Evolutionary conservation across 2,329 filamentous ascomycete species (phyloP).

Genomic region (Cryphonectria carpinicola): DNA sequence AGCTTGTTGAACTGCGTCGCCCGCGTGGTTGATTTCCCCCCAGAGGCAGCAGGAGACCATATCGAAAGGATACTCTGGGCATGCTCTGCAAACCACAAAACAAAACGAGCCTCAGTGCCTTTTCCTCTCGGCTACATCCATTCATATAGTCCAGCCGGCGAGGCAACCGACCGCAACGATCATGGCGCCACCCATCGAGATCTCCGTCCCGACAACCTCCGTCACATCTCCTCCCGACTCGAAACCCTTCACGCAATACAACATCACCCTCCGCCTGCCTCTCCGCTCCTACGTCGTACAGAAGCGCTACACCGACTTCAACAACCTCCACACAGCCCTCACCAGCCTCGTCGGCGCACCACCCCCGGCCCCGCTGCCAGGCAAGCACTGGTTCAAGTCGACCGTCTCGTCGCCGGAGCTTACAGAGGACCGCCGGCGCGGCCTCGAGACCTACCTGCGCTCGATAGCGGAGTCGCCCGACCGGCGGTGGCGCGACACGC

Average conservation of each 20-base stretch:
- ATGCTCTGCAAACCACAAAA: background rate
- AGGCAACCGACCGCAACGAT: slow-evolving; percentile 35
- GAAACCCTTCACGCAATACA: slow-evolving; percentile 78
- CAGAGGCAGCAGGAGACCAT: slow-evolving; percentile 5
- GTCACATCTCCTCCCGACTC: slow-evolving; percentile 52
- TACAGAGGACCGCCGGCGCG: slow-evolving; percentile 70
- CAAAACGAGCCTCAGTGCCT: background rate
- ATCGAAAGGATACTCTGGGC: background rate
- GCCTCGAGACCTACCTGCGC: slow-evolving; percentile 72
- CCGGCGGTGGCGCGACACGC: slow-evolving; percentile 73
- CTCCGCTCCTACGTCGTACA: slow-evolving; percentile 75
- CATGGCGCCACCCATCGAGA: slow-evolving; percentile 67
- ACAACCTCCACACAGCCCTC: slow-evolving; percentile 66
- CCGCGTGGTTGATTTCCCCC: background rate
- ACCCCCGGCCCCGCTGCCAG: slow-evolving; percentile 70
- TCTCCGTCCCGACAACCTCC: slow-evolving; percentile 69
- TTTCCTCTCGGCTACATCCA: background rate
- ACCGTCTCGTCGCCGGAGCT: slow-evolving; percentile 71
- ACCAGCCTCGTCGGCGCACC: slow-evolving; percentile 61
- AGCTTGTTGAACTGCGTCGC: background rate
- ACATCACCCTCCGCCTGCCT: slow-evolving; percentile 76
- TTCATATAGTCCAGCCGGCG: background rate
- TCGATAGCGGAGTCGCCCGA: slow-evolving; percentile 76
- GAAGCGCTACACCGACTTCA: slow-evolving; percentile 85
- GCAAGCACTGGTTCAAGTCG: slow-evolving; percentile 77